Evolutionary conservation across 2,329 filamentous ascomycete genomes (phyloP).

Genomic region (Rhinocladiella mackenziei): DNA sequence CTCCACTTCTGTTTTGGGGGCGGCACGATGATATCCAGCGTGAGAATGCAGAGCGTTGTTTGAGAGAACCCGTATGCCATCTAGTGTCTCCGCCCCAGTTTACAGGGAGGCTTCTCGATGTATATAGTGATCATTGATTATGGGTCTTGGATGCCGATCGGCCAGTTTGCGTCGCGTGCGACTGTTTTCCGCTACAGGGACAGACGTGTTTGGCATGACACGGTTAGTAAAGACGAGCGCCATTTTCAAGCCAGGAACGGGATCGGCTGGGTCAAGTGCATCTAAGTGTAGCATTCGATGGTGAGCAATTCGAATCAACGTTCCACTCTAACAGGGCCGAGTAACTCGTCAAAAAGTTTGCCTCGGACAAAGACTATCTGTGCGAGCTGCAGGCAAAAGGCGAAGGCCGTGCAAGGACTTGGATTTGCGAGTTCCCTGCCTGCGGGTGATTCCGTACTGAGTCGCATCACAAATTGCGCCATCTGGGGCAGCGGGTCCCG

Average conservation of each 20-base stretch:
- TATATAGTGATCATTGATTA: no score
- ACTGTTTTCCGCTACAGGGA: not conserved
- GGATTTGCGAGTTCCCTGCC: slow-evolving; percentile 6
- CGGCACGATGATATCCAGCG: slow-evolving; percentile 6
- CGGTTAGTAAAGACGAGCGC: not conserved
- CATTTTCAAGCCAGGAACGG: not conserved
- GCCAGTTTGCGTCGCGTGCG: slow-evolving; percentile 8
- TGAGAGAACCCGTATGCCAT: not conserved
- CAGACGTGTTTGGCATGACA: no score
- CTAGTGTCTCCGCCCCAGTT: not conserved
- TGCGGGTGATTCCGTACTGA: slow-evolving; percentile 27
- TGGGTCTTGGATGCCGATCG: slow-evolving; percentile 4
- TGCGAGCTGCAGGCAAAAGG: slow-evolving; percentile 12
- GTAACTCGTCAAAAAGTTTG: not conserved
- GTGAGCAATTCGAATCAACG: no score
- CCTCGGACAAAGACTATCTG: slow-evolving; percentile 5
- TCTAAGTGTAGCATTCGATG: no score
- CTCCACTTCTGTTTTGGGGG: slow-evolving; percentile 10
- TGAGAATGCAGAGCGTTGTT: no score
- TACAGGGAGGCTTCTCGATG: slow-evolving; percentile 1
- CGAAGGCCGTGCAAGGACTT: slow-evolving; percentile 3
- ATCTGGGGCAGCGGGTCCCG: slow-evolving; percentile 22
- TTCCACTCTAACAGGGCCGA: no score
- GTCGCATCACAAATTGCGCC: slow-evolving; percentile 25
- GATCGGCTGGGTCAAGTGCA: no score